A percentile compares a stretch with the other conserved stretches of the same genome.
phyloP scores from a whole-genome alignment of 2,329 filamentous ascomycete species.

The Sarocladiaceae sp. region DNA sequence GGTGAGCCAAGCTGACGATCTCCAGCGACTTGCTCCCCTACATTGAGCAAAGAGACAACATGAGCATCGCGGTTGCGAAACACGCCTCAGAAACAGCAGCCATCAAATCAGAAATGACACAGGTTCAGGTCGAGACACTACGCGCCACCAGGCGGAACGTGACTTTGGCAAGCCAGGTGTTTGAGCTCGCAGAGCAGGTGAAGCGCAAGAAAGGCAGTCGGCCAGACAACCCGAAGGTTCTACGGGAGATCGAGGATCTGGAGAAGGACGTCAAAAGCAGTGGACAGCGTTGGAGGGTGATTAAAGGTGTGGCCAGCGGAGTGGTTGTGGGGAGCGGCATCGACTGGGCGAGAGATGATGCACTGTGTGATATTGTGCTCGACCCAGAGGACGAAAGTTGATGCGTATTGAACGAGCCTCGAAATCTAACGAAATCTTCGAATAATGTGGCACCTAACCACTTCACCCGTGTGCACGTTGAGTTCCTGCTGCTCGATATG shows the following conservation, averaged over 20 bases:
- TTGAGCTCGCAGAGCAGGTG: slow-evolving; percentile 57
- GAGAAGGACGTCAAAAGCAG: slow-evolving; percentile 58
- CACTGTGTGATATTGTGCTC: slow-evolving; percentile 66
- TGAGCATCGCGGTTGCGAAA: slow-evolving; percentile 60
- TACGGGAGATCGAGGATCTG: slow-evolving; percentile 51
- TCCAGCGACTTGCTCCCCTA: slow-evolving; percentile 62
- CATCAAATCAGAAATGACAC: slow-evolving; percentile 48
- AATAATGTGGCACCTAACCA: too few species aligned
- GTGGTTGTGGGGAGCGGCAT: slow-evolving; percentile 77
- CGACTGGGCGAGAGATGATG: slow-evolving; percentile 71
- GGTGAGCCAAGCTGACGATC: slow-evolving; percentile 12
- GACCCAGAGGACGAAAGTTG: slow-evolving; percentile 56
- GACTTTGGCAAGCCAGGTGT: slow-evolving; percentile 56
- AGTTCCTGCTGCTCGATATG: too few species aligned
- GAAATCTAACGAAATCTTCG: too few species aligned
- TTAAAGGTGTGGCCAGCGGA: slow-evolving; percentile 76
- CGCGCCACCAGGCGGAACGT: slow-evolving; percentile 56
- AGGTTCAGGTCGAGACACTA: slow-evolving; percentile 55
- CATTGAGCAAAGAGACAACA: slow-evolving; percentile 61
- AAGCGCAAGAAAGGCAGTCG: slow-evolving; percentile 42
- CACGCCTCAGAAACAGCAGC: slow-evolving; percentile 50
- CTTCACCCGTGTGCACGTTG: too few species aligned
- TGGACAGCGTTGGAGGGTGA: slow-evolving; percentile 64
- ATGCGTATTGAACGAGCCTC: too few species aligned
- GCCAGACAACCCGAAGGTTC: slow-evolving; percentile 47